These are phyloP conservation scores for Aspergillus intermedius DNA, from an alignment of 2,329 filamentous ascomycete species.

Conservation along the genomic window DNA sequence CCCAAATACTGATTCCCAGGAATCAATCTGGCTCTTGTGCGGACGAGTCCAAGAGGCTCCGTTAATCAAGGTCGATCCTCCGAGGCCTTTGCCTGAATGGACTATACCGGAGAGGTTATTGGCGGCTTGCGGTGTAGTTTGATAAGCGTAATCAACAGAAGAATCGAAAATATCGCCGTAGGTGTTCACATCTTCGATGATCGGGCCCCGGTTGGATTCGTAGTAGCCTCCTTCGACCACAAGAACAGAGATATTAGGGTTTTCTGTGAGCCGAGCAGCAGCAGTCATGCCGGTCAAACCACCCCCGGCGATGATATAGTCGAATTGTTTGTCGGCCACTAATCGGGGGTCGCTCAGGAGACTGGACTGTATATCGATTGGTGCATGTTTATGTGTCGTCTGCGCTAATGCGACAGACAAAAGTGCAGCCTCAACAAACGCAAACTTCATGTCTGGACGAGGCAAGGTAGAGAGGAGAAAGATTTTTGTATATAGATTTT, in stretches of 20 bases:
- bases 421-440: background rate
- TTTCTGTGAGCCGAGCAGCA: background rate
- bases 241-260: background rate
- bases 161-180: background rate
- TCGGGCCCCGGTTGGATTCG: background rate
- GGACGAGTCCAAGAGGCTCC: background rate
- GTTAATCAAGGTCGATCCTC: background rate
- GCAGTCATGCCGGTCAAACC: background rate
- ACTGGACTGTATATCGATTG: background rate
- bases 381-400: background rate
- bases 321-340: background rate
- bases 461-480: background rate
- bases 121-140: background rate
- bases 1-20: background rate
- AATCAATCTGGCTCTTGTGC: background rate
- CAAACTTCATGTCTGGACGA: background rate
- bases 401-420: background rate
- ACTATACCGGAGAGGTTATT: background rate
- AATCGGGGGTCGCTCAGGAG: background rate
- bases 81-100: background rate
- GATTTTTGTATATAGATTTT: background rate
- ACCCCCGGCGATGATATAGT: background rate
- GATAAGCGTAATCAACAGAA: background rate
- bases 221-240: background rate
- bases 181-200: background rate